Base-by-base conservation (phyloP, 331 rosid genomes). In the Rosa hybrid region DNA sequence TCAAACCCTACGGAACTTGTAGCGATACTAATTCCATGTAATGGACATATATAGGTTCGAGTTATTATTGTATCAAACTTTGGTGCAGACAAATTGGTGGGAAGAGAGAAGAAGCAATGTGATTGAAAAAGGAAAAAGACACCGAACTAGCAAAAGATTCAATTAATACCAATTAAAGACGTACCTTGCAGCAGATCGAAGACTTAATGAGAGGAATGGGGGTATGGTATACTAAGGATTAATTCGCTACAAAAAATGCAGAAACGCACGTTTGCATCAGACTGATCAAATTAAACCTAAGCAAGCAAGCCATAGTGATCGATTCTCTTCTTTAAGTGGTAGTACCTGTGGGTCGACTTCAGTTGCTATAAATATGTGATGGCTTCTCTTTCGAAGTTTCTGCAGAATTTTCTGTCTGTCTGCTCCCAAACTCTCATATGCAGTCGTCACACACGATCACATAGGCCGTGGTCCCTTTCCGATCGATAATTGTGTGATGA, bases 41-140 rank as follows among this genome's bases (percentile, higher is more conserved):
- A 63, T 63, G 20, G 41, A 1, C 42, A 63, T 27, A 11, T 17
- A 27, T 27, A 27, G 62, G 80, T 12, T 62, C 57, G 46, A 68
- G 27, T 68, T 68, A 18, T 16, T 6, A 67, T 48, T 76, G 18
- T 57, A 75, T 85, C 89, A 87, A 77, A 75, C 50, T 81, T 76
- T 85, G 87, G 88, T 82, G 85, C 73, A 88, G 92, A 86, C 97
- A 92, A 83, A 90, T 78, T 60, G 96, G 87, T 81, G 82, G 88
- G 90, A 90, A 86, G 88, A 85, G 86, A 80, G 71, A 83, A 87
- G 84, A 80, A 71, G 25, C 7, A 65, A 86, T 70, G 81, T 83
- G 87, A 89, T 81, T 86, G 84, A 89, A 85, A 87, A 86, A 87
- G 86, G 80, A 80, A 79, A 84, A 16, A 11, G 68, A 70, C 46